phyloP scores from a whole-genome alignment of 306 rosid species.

The Medicago ruthenica region DNA sequence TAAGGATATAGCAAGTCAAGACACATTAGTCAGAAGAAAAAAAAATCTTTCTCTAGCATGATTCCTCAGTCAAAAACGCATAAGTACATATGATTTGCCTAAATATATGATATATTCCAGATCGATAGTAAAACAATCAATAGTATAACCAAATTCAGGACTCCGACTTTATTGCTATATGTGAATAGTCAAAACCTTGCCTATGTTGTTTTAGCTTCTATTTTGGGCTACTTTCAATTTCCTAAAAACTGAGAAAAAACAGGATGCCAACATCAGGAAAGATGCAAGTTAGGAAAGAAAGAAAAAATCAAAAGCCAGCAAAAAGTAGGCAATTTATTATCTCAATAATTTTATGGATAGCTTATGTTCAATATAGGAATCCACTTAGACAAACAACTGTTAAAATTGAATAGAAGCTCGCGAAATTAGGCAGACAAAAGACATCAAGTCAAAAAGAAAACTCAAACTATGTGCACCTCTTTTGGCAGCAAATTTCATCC shows the following conservation, averaged over 20 bases:
- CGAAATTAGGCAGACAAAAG: slow-evolving; percentile 19
- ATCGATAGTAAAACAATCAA: slow-evolving; percentile 5
- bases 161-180: background rate
- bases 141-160: background rate
- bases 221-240: slow-evolving; percentile 18
- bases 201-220: background rate
- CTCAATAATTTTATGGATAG: slow-evolving; percentile 25
- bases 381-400: slow-evolving; percentile 12
- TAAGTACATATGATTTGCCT: too few species aligned
- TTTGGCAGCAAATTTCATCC: slow-evolving; percentile 84
- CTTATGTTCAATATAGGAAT: slow-evolving; percentile 35
- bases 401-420: slow-evolving; percentile 19
- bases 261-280: slow-evolving; percentile 2
- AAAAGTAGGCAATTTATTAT: slow-evolving; percentile 25
- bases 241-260: slow-evolving; percentile 10
- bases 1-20: background rate
- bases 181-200: too few species aligned
- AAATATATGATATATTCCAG: background rate
- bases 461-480: slow-evolving; percentile 50
- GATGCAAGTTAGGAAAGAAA: slow-evolving; percentile 19
- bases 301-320: slow-evolving; percentile 15
- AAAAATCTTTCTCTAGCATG: background rate
- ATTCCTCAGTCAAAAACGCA: background rate
- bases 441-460: slow-evolving; percentile 31
- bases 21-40: background rate